Conservation (phyloP, 2,329 filamentous ascomycete genomes). For the Alternaria incomplexa region DNA sequence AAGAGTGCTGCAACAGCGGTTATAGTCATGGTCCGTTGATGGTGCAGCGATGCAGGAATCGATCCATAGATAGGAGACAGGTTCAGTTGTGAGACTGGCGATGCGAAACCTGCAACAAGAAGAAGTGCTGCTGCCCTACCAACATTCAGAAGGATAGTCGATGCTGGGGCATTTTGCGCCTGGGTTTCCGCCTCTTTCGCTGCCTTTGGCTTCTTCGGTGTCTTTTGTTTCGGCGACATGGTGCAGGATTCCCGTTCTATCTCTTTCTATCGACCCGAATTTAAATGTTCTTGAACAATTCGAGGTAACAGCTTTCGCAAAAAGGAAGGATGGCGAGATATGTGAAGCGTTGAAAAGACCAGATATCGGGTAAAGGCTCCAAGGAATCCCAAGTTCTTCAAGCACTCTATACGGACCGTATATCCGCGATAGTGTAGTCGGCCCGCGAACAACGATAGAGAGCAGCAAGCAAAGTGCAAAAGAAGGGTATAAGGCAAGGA, state of each 20-base stretch:
- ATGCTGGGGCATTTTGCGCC: constrained; percentile 28
- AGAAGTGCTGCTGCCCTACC: constrained; percentile 53
- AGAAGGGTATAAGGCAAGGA: constrained; percentile 12
- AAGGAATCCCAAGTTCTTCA: constrained; percentile 21
- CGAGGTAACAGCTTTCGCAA: background rate
- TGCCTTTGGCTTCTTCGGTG: constrained; percentile 43
- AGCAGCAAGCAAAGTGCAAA: background rate
- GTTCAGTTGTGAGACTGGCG: constrained; percentile 74
- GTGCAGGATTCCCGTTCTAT: constrained; percentile 2
- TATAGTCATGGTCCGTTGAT: constrained; percentile 68
- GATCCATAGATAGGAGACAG: constrained; percentile 89
- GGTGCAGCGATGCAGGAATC: constrained; percentile 76
- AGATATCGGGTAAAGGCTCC: constrained; percentile 13
- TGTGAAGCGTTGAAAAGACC: constrained; percentile 16
- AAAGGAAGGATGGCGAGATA: background rate
- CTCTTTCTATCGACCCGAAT: constrained; percentile 1
- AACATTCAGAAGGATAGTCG: constrained; percentile 39
- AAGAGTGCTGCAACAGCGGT: constrained; percentile 76
- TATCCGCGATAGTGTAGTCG: constrained; percentile 26
- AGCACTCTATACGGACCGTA: constrained; percentile 25
- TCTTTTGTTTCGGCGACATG: constrained; percentile 45
- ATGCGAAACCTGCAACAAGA: constrained; percentile 66
- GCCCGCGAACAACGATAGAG: constrained; percentile 23
- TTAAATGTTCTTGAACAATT: background rate
- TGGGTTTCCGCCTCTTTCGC: constrained; percentile 33